These are phyloP conservation scores for Oryza nivara DNA, from an alignment of 176 grass and related monocot genomes.

Conservation along the genomic window DNA sequence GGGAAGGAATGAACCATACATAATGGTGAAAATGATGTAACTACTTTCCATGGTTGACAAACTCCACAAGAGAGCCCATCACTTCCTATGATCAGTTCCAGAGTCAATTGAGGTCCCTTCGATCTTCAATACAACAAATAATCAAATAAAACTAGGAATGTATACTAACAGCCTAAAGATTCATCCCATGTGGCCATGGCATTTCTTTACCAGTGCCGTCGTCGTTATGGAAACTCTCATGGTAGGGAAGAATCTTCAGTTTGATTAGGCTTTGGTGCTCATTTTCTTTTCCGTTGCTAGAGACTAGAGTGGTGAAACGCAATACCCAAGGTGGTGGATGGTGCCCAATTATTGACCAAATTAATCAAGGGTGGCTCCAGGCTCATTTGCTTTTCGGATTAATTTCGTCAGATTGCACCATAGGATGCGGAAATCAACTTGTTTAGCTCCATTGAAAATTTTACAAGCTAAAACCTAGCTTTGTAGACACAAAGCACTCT, in stretches of 20 bases:
- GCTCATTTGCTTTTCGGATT: neutral
- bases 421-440: neutral
- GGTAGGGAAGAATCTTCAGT: slow-evolving; percentile 17
- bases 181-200: neutral
- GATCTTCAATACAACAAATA: neutral
- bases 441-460: neutral
- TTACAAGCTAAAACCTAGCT: neutral
- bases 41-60: neutral
- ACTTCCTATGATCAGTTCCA: neutral
- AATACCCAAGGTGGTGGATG: neutral
- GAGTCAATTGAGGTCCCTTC: slow-evolving; percentile 4
- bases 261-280: neutral
- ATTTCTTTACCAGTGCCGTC: neutral
- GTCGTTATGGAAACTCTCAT: neutral
- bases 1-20: neutral
- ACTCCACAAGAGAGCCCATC: neutral
- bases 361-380: neutral
- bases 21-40: neutral
- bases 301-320: neutral
- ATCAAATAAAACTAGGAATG: neutral
- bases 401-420: neutral
- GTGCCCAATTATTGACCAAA: neutral
- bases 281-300: neutral
- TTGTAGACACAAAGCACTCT: neutral
- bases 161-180: neutral